These are phyloP conservation scores for Monosporozyma servazzii DNA, from an alignment of 805 yeast species.

Conservation along the genomic window DNA sequence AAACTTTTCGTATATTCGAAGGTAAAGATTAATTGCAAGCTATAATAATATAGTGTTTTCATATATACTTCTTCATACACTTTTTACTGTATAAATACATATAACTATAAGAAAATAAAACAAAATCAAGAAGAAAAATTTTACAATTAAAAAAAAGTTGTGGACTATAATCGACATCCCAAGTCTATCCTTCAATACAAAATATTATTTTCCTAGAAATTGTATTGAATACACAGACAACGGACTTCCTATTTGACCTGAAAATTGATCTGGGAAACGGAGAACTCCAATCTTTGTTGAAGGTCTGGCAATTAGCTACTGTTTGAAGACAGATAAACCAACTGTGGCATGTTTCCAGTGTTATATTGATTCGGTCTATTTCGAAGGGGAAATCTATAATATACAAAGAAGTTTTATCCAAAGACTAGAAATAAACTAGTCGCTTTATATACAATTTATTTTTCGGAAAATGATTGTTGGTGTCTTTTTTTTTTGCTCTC, in stretches of 20 bases:
- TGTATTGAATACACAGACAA: slow-evolving; percentile 23
- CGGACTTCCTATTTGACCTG: slow-evolving; percentile 32
- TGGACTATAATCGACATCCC: slow-evolving; percentile 34
- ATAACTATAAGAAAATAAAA: neutral
- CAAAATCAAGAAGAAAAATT: neutral
- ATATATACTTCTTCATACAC: neutral
- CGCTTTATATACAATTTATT: neutral
- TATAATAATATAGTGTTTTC: neutral
- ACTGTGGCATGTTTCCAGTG: slow-evolving; percentile 34
- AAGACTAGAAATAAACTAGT: neutral
- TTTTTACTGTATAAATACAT: neutral
- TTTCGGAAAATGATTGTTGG: neutral
- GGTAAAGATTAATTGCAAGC: neutral
- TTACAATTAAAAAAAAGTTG: slow-evolving; percentile 12
- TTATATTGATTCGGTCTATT: slow-evolving; percentile 28
- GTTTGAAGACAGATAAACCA: slow-evolving; percentile 29
- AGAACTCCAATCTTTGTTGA: slow-evolving; percentile 26
- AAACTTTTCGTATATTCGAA: slow-evolving; percentile 18
- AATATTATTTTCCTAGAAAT: slow-evolving; percentile 2
- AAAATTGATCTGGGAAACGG: slow-evolving; percentile 30
- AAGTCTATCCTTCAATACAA: slow-evolving; percentile 24
- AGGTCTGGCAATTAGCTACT: slow-evolving; percentile 33
- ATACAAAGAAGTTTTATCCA: neutral
- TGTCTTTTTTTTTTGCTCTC: neutral
- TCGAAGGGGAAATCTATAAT: slow-evolving; percentile 7